Conservation (phyloP, 139 green algal species). For the Auxenochlorella protothecoides region DNA sequence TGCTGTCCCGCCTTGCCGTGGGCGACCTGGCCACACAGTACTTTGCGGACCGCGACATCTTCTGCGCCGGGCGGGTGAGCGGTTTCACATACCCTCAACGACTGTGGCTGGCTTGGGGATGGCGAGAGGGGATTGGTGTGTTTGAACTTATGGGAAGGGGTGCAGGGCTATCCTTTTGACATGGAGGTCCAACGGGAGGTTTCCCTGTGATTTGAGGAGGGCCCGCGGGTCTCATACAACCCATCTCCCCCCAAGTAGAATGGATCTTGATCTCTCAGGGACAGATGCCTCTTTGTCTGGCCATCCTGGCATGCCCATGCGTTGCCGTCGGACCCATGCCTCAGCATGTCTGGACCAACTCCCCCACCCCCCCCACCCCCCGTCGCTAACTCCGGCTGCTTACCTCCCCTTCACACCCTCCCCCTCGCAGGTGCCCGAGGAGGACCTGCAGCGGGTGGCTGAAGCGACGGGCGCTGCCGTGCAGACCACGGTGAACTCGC, state of each 20-base stretch:
- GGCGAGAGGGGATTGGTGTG: too few species aligned
- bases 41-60: constrained; percentile 94
- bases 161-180: too few species aligned
- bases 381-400: background rate
- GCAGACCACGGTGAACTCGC: constrained; percentile 90
- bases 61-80: constrained; percentile 85
- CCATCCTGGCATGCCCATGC: too few species aligned
- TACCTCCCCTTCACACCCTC: background rate
- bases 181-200: too few species aligned
- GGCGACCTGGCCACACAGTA: constrained; percentile 95
- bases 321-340: too few species aligned
- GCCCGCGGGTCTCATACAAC: too few species aligned
- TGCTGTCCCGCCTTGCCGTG: constrained; percentile 83
- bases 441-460: constrained; percentile 82
- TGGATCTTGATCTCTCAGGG: too few species aligned
- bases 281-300: too few species aligned
- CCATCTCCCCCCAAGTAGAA: too few species aligned
- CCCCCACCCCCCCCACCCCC: background rate
- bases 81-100: background rate
- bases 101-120: too few species aligned
- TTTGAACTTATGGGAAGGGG: too few species aligned
- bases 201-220: too few species aligned
- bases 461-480: constrained; percentile 70
- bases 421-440: constrained; percentile 46
- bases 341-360: background rate